Base-by-base conservation (phyloP, 108 stramenopile species). In the Cylindrotheca fusiformis region DNA sequence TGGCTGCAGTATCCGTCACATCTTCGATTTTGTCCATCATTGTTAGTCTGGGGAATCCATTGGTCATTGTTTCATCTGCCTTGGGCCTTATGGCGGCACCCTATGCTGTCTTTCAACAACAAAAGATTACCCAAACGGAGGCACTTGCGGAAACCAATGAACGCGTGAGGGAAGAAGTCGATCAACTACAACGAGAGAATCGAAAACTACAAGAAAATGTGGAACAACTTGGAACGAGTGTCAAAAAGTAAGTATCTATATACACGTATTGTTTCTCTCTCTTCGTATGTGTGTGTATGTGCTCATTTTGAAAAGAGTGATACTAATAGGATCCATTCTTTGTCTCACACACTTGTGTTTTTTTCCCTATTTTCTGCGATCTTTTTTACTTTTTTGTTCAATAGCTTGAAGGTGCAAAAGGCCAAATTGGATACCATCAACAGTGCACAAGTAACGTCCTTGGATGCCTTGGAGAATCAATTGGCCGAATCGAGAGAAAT, bases 71-170 rank as follows among this genome's bases (percentile, higher is more conserved):
- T 1, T 67, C 64, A 5, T 65, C 73, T 24, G 33, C 60, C 12
- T n/a, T 76, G 4, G 79, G 79, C 0, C 33, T 51, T 3, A 26
- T 60, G 4, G 55, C 67, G 1, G 65, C 65, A 3, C 79, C 79
- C 8, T 72, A 63, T 31, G 74, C 74, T 0, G 61, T 64, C 30
- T 46, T 80, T 58, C 79, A 80, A 55, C 74, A 80, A 55, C 59
- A 53, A 50, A 80, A 80, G 48, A 58, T 80, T 41, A 75, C 70
- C 1, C 58, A 80, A 51, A 62, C 55, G 2, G 27, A 63, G 25
- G 79, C 74, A 21, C 20, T 80, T 50, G 60, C 21, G 23, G 65
- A 75, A 46, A 80, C 79, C 20, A 76, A 72, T 31, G 53, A 72
- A 64, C 60, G 65, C 30, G 23, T 80, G 24, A 19, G 52, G 32